phyloP scores from a whole-genome alignment of 345 rosid genomes.

The Rubroshorea leprosula region DNA sequence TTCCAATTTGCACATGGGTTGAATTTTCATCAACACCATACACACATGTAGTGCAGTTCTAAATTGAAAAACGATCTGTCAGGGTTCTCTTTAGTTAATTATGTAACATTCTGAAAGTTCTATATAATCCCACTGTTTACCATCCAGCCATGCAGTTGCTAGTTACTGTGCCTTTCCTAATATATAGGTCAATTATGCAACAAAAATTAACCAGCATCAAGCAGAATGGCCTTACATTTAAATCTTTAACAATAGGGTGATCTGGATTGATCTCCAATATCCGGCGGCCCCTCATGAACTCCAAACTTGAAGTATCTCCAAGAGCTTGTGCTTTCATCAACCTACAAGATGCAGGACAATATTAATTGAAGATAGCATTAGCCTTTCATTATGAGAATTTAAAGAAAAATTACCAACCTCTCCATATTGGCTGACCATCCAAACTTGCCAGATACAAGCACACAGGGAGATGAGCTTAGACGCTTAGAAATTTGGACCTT shows the following conservation, averaged over 20 bases:
- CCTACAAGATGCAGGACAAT: constrained; percentile 31
- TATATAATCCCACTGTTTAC: no score
- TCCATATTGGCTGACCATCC: constrained; percentile 99
- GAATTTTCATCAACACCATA: no score
- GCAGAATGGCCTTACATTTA: constrained; percentile 69
- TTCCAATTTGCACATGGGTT: no score
- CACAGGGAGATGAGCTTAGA: constrained; percentile 90
- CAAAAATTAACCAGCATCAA: no score
- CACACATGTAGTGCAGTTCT: no score
- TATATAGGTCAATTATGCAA: no score
- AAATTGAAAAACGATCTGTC: no score
- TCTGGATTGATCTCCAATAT: constrained; percentile 90
- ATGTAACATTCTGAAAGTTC: no score
- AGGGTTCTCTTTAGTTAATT: no score
- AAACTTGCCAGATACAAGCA: constrained; percentile 94
- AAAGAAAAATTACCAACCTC: constrained; percentile 55
- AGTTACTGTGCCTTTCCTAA: no score
- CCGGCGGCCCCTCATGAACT: constrained; percentile 97
- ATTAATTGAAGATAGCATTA: not conserved
- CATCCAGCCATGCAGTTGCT: no score
- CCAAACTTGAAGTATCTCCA: constrained; percentile 92
- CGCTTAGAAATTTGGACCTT: constrained; percentile 96
- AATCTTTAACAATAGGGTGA: constrained; percentile 85
- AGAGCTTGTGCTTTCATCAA: constrained; percentile 99
- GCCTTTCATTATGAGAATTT: not conserved